Evolutionary conservation across 768 basidiomycete species (phyloP), one percentile per base, ranked within the genome.

Genomic region (Coprinopsis cinerea): DNA sequence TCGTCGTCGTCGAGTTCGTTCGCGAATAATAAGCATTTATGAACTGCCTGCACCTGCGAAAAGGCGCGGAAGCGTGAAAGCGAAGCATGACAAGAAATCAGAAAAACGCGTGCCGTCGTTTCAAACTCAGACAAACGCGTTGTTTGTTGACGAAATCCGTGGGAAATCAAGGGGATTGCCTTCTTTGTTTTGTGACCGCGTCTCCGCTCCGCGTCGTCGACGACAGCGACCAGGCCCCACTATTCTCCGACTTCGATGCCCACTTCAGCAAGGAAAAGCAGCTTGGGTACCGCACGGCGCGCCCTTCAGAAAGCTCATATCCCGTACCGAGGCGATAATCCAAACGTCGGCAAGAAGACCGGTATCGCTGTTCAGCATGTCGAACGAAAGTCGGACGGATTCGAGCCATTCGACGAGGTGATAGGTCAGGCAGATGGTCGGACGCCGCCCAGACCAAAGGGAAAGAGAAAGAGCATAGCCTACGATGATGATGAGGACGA

Each of bases 331-430:
- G 87, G 85, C 2, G 85, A 88, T 55, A 84, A 89, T 57, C 78
- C 81, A 10, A 78, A 78, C 44, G 85, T 83, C 48, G 88, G 88
- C 15, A 89, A 87, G 75, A 86, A 81, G 62, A 91, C 88, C 0
- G 88, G 88, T 3, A 74, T 88, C 47, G 72, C 78, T 0, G 81
- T 90, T 13, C 75, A 68, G 32, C 77, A 78, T 58, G 79, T 89
- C 49, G 79, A 84, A 53, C 81, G 80, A 56, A 80, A 78, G 61
- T 85, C 85, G 22, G 88, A 89, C 64, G 88, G 86, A 24, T 89
- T 90, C 61, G 88, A 91, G 62, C 83, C 81, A 0, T 90, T 90
- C 62, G 85, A 85, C 48, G 76, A 88, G 58, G 61, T 91, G 46
- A 74, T 90, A 40, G 74, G 76, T 44, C 84, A 86, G 58, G 85